A percentile compares a stretch with the other conserved stretches of the same genome.
phyloP scores from a whole-genome alignment of 1,139 yeast species.

The Yamadazyma kanchanaburiensis region DNA sequence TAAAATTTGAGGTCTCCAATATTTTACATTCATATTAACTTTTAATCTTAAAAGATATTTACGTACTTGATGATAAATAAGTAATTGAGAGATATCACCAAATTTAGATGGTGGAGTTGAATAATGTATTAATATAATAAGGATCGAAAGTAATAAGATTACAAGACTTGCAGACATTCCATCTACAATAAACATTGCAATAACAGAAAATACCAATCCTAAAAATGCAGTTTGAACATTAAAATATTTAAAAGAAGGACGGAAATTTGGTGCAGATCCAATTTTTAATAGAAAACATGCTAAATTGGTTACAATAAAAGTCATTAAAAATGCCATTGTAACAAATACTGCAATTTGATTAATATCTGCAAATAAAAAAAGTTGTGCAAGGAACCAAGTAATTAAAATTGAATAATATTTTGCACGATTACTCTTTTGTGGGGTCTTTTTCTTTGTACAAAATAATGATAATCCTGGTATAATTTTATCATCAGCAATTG shows the following conservation, averaged over 20 bases:
- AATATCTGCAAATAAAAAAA: constrained; percentile 82
- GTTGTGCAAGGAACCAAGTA: constrained; percentile 81
- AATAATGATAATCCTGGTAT: constrained; percentile 72
- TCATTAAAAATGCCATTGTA: constrained; percentile 95
- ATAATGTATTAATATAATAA: constrained; percentile 80
- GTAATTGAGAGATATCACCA: constrained; percentile 95
- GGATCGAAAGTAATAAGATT: constrained; percentile 57
- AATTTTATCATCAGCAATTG: constrained; percentile 83
- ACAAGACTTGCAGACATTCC: constrained; percentile 82
- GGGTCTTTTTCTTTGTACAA: constrained; percentile 37
- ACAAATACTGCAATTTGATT: constrained; percentile 93
- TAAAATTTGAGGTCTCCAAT: constrained; percentile 95
- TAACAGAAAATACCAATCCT: constrained; percentile 66
- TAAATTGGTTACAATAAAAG: constrained; percentile 86
- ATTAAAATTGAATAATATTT: constrained; percentile 51
- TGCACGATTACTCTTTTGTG: constrained; percentile 50
- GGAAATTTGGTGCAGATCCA: constrained; percentile 93
- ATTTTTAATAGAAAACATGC: constrained; percentile 86
- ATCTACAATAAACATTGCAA: constrained; percentile 94
- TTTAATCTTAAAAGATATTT: constrained; percentile 78
- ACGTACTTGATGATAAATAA: constrained; percentile 93
- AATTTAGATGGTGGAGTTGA: constrained; percentile 92
- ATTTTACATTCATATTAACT: constrained; percentile 86
- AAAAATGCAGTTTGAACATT: constrained; percentile 74
- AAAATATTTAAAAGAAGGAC: constrained; percentile 91